These are phyloP conservation scores for Huntiella bhutanensis DNA, from an alignment of 2,329 filamentous ascomycete species.

Conservation along the genomic window DNA sequence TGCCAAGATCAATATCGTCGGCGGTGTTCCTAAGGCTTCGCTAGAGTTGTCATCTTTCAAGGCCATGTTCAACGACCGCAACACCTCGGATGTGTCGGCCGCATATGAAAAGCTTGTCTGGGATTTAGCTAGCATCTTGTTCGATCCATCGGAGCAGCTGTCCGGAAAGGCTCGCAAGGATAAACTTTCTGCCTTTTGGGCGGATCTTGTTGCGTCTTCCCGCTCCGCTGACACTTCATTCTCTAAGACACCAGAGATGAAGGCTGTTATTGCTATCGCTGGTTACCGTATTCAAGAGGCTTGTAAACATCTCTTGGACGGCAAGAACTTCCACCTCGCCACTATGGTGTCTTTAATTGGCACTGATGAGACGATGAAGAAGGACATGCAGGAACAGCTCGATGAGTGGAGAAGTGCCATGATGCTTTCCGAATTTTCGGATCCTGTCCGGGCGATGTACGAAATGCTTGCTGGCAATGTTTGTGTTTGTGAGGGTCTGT, in stretches of 20 bases:
- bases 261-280: constrained; percentile 62
- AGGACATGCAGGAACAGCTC: constrained; percentile 63
- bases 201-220: constrained; percentile 42
- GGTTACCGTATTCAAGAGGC: constrained; percentile 66
- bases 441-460: constrained; percentile 71
- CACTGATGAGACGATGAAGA: constrained; percentile 46
- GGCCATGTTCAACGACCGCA: constrained; percentile 23
- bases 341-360: constrained; percentile 71
- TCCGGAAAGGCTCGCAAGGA: constrained; percentile 30
- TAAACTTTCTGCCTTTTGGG: constrained; percentile 48
- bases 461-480: constrained; percentile 77
- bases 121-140: constrained; percentile 72
- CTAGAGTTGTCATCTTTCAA: constrained; percentile 22
- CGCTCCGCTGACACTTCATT: constrained; percentile 35
- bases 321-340: constrained; percentile 65
- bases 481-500: constrained; percentile 63
- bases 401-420: constrained; percentile 69
- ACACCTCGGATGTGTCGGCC: constrained; percentile 24
- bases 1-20: constrained; percentile 32
- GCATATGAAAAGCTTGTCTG: constrained; percentile 59
- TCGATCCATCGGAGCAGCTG: constrained; percentile 38
- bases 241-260: constrained; percentile 54
- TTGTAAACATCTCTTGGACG: constrained; percentile 57
- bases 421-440: constrained; percentile 70
- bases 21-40: constrained; percentile 41